These are phyloP conservation scores for Paratinospora sagittata DNA, from an alignment of 164 flowering plant genomes.

Conservation along the genomic window DNA sequence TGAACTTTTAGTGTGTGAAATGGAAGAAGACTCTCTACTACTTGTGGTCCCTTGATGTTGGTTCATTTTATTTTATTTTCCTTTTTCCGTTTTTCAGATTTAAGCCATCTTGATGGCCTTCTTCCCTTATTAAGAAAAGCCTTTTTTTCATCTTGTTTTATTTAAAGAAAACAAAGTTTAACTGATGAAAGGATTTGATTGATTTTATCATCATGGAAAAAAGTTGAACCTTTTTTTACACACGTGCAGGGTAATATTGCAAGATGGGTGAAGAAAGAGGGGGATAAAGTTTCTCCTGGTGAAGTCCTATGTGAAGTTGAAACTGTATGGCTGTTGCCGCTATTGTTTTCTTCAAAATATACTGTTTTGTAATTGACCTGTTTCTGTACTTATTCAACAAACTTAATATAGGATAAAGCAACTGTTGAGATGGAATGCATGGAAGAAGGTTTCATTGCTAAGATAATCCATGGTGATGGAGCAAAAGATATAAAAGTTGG, in stretches of 20 bases:
- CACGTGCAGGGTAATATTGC: constrained; percentile 90
- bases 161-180: neutral
- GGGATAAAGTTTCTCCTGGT: constrained; percentile 83
- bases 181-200: no score
- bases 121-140: neutral
- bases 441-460: constrained; percentile 98
- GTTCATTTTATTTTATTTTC: neutral
- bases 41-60: neutral
- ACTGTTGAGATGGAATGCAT: constrained; percentile 99
- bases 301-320: constrained; percentile 99
- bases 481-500: constrained; percentile 92
- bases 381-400: neutral
- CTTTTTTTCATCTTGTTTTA: neutral
- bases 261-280: constrained; percentile 95
- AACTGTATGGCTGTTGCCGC: constrained; percentile 51
- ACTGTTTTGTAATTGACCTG: neutral
- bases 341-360: neutral
- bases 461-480: constrained; percentile 79
- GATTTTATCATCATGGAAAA: neutral
- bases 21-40: neutral
- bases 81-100: neutral
- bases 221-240: neutral
- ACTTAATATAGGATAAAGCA: constrained; percentile 64
- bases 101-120: neutral
- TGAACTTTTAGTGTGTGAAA: neutral